Conservation (phyloP, 345 rosid genomes). For the Carallia brachiata region DNA sequence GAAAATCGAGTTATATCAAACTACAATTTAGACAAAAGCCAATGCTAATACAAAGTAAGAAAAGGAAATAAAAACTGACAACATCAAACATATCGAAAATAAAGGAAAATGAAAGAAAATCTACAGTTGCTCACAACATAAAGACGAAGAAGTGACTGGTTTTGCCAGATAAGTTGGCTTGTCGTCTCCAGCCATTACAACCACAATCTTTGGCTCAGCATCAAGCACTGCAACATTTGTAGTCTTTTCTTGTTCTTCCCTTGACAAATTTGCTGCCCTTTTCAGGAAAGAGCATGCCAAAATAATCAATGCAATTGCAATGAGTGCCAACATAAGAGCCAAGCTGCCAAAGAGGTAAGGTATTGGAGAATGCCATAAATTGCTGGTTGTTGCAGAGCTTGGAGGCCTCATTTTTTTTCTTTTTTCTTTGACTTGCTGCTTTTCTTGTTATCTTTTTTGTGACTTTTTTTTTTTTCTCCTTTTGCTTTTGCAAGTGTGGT, state of each 20-base stretch:
- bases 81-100: too few species aligned
- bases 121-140: background rate
- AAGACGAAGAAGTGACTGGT: conserved; percentile 22
- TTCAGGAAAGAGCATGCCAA: conserved; percentile 34
- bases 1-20: too few species aligned
- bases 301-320: conserved; percentile 35
- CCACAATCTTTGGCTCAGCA: conserved; percentile 40
- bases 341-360: conserved; percentile 52
- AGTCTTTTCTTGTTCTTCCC: background rate
- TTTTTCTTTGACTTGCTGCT: background rate
- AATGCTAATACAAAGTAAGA: too few species aligned
- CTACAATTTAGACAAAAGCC: too few species aligned
- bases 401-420: background rate
- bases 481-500: too few species aligned
- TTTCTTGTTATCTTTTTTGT: background rate
- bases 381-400: conserved; percentile 9
- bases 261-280: conserved; percentile 2
- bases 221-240: conserved; percentile 12
- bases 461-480: background rate
- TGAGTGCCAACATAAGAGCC: conserved; percentile 29
- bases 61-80: background rate
- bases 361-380: conserved; percentile 42
- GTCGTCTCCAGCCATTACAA: conserved; percentile 58
- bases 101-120: too few species aligned
- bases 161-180: conserved; percentile 52